Evolutionary conservation across 2,329 filamentous ascomycete species (phyloP).

Genomic region (Fusarium albidum): DNA sequence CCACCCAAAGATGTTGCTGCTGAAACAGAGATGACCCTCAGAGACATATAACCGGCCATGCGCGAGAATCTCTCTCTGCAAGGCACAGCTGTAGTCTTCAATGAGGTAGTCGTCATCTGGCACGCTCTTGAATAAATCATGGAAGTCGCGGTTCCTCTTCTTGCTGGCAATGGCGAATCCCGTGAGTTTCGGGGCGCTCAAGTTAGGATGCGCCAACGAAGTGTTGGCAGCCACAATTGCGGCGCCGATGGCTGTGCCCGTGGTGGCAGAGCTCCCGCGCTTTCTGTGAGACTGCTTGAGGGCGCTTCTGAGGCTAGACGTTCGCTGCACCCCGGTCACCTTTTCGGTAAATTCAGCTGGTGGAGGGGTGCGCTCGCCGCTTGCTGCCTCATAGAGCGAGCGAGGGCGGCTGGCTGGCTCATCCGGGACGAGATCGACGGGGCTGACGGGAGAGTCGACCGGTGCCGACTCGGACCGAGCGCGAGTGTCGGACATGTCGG

Average conservation of each 20-base stretch:
- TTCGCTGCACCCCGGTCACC: slow-evolving; percentile 62
- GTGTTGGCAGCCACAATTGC: slow-evolving; percentile 75
- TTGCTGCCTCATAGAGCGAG: slow-evolving; percentile 59
- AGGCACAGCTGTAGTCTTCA: slow-evolving; percentile 95
- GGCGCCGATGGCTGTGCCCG: slow-evolving; percentile 72
- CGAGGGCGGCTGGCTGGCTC: slow-evolving; percentile 52
- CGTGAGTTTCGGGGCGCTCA: slow-evolving; percentile 77
- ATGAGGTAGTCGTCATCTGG: slow-evolving; percentile 98
- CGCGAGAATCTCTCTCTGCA: slow-evolving; percentile 94
- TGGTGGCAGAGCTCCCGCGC: slow-evolving; percentile 81
- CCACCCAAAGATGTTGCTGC: slow-evolving; percentile 98
- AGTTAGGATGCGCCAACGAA: slow-evolving; percentile 71
- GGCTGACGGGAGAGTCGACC: slow-evolving; percentile 49
- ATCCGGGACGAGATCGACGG: slow-evolving; percentile 43
- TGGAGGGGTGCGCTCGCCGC: slow-evolving; percentile 70
- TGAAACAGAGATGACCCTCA: slow-evolving; percentile 97
- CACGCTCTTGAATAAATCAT: slow-evolving; percentile 92
- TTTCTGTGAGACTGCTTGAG: slow-evolving; percentile 69
- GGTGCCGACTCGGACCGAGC: slow-evolving; percentile 68
- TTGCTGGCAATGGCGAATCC: slow-evolving; percentile 97
- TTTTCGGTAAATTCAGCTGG: slow-evolving; percentile 70
- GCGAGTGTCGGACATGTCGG: slow-evolving; percentile 57
- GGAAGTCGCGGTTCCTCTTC: slow-evolving; percentile 95
- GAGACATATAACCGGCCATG: slow-evolving; percentile 96
- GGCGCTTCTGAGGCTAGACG: slow-evolving; percentile 72